Base-by-base conservation (phyloP, 192 early-diverging fungal genomes). In the Mortierella claussenii region DNA sequence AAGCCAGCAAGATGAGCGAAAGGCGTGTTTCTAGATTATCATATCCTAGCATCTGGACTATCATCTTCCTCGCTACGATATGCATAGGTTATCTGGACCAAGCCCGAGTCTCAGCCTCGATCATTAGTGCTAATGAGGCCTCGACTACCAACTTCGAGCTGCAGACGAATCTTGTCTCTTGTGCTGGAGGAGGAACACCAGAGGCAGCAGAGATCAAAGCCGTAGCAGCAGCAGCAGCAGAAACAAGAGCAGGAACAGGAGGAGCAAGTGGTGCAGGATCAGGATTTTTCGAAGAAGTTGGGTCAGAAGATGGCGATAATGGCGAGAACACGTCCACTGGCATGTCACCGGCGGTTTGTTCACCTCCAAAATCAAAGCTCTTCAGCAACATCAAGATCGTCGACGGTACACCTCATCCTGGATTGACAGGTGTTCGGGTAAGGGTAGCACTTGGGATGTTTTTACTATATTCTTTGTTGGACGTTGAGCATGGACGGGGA, bases 401-500 rank as follows among this genome's bases (percentile, higher is more conserved):
- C 27, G 58, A 60, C 36, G 64, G 71, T 10, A 66, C 71, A 24
- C 56, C 71, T 26, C 51, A 40, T 55, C 71, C 71, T 4, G 57
- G 58, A 18, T 13, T 57, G 12, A 58, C 71, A 13, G 64, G 71
- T 24, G 50, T 76, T 5, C 69, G 55, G 27, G 69, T 73, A 73
- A 27, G 54, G n/a, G 0, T 12, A 32, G 11, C 30, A 9, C 20
- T 9, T 6, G 24, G 2, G 6, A n/a, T n/a, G n/a, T n/a, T n/a
- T n/a, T n/a, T n/a, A n/a, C n/a, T n/a, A n/a, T n/a, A n/a, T n/a
- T n/a, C n/a, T n/a, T n/a, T n/a, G n/a, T n/a, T n/a, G n/a, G n/a
- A n/a, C n/a, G n/a, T n/a, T n/a, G n/a, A n/a, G n/a, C n/a, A n/a
- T n/a, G n/a, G n/a, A n/a, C n/a, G n/a, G n/a, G n/a, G n/a, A n/a